These are phyloP conservation scores for Craspedostauros australis DNA, from an alignment of 108 stramenopile species.

Conservation along the genomic window DNA sequence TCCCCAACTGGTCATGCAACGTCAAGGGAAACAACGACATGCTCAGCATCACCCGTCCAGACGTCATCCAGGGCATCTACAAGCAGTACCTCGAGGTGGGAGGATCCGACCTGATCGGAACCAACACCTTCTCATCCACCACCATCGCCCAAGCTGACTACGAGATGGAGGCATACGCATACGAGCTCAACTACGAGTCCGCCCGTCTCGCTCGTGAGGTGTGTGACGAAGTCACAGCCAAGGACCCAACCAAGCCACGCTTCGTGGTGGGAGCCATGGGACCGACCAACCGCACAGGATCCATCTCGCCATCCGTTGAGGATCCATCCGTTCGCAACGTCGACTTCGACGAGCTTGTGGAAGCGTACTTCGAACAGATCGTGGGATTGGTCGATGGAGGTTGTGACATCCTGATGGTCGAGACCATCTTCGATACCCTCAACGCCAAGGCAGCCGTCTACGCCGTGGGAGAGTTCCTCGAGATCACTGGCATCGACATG, in stretches of 20 bases:
- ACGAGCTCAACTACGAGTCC: conserved; percentile 93
- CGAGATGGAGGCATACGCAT: conserved; percentile 91
- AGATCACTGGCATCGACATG: conserved; percentile 85
- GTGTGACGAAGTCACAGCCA: conserved; percentile 92
- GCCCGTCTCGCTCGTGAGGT: conserved; percentile 94
- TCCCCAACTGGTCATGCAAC: conserved; percentile 87
- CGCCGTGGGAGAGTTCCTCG: conserved; percentile 89
- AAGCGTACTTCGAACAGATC: conserved; percentile 93
- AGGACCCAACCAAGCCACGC: conserved; percentile 91
- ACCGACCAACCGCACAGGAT: conserved; percentile 96
- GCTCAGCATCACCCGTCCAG: conserved; percentile 92
- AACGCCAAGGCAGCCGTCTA: conserved; percentile 98
- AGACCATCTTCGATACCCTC: conserved; percentile 98
- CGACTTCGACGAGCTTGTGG: conserved; percentile 97
- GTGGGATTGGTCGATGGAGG: conserved; percentile 96
- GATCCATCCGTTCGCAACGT: conserved; percentile 93
- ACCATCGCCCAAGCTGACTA: conserved; percentile 99
- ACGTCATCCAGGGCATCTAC: conserved; percentile 94
- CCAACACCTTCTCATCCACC: conserved; percentile 97
- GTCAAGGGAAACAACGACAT: conserved; percentile 99
- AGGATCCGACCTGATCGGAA: conserved; percentile 93
- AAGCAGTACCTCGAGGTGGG: conserved; percentile 84
- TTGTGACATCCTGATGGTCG: conserved; percentile 94
- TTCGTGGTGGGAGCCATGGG: conserved; percentile 97
- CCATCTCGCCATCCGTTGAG: conserved; percentile 94